Percentiles rank a stretch among this genome's conserved stretches.
Evolutionary conservation across 2,329 filamentous ascomycete genomes (phyloP).

Genomic region (Scedosporium apiospermum): DNA sequence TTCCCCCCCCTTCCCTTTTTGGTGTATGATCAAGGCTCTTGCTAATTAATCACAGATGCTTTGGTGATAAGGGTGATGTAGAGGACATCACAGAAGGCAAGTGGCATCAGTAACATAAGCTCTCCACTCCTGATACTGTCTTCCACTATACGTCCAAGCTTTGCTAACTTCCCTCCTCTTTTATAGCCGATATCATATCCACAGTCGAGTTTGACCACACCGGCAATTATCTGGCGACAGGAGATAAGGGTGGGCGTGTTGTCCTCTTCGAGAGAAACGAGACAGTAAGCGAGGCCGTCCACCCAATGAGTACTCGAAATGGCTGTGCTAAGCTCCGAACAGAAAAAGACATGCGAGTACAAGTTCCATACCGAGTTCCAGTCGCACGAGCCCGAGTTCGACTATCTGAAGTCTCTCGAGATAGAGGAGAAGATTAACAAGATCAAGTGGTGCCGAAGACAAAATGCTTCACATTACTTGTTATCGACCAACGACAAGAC

Average conservation of each 20-base stretch:
- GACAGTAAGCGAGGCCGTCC: conserved; percentile 53
- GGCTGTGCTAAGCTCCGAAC: conserved; percentile 20
- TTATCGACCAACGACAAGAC: conserved; percentile 99
- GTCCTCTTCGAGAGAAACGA: conserved; percentile 90
- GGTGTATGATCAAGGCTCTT: background rate
- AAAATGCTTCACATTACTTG: conserved; percentile 97
- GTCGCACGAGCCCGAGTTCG: conserved; percentile 98
- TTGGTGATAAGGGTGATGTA: conserved; percentile 98
- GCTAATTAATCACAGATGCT: conserved; percentile 57
- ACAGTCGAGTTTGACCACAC: conserved; percentile 88
- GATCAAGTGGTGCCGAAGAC: conserved; percentile 98
- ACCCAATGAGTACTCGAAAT: background rate
- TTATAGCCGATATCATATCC: conserved; percentile 76
- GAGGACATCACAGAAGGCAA: conserved; percentile 96
- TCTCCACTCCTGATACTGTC: background rate
- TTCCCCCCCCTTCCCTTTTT: background rate
- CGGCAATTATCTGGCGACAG: conserved; percentile 82
- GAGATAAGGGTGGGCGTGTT: conserved; percentile 78
- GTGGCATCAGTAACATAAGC: conserved; percentile 11
- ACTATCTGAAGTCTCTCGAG: conserved; percentile 97
- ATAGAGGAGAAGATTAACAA: conserved; percentile 99
- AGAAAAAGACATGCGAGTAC: conserved; percentile 99
- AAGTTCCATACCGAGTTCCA: conserved; percentile 99
- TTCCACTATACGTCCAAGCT: background rate
- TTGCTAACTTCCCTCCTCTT: background rate